Evolutionary conservation across 768 basidiomycete genomes (phyloP), one percentile per base, ranked within the genome.

Genomic region (Russula virescens): DNA sequence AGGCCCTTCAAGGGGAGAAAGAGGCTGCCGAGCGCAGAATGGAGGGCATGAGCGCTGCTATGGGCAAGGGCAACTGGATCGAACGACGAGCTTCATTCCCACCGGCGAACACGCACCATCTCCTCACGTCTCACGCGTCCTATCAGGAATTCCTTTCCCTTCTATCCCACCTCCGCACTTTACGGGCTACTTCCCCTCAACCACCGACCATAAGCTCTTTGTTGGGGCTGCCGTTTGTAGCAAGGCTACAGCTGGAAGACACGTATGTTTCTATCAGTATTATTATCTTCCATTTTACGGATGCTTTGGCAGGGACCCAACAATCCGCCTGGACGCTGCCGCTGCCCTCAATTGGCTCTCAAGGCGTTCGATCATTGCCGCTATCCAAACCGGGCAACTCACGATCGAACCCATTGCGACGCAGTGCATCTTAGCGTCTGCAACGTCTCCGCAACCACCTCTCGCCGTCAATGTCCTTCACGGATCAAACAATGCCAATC

Each of bases 261-360:
- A 88, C 90, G 91, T 94, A 71, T 68, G 90, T 87, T 14, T 43
- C n/a, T 58, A n/a, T 55, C 34, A 48, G 40, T n/a, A 38, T 26
- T 52, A 51, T 64, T 58, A 71, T 60, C 66, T 40, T 18, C 23
- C 25, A 50, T 46, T 48, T n/a, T 63, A 49, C 55, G 71, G 9
- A 70, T 60, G 43, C 31, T 28, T 62, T 61, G 62, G 5, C 72
- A 93, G 94, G 25, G 96, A 99, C 68, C 92, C 96, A 0, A 92
- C 94, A 0, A 78, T 97, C 34, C 87, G 97, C 10, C 81, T 99
- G 19, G 97, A 98, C 71, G 77, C 91, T n/a, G 94, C 97, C 0
- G 92, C 95, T 0, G 91, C 94, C 14, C 77, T 99, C 38, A 94
- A 91, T 69, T 98, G 92, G 91, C 79, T 98, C n/a, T 88, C 89